A percentile compares a stretch with the other conserved stretches of the same genome.
Conservation (phyloP, 2,329 filamentous ascomycete species). For the Cordyceps militaris region DNA sequence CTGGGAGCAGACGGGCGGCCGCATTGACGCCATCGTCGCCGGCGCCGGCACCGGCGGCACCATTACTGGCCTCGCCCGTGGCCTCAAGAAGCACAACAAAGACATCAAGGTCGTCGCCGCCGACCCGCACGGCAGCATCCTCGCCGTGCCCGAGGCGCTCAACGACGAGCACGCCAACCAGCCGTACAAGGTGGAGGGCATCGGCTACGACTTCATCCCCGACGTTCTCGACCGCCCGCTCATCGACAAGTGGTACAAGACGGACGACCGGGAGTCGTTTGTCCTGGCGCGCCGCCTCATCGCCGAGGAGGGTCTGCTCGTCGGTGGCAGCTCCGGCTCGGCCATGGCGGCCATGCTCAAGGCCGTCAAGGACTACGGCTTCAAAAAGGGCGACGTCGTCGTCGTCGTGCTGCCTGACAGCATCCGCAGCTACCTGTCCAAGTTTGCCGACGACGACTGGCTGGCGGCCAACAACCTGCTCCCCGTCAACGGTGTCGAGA, state of each 20-base stretch:
- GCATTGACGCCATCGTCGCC: conserved; percentile 75
- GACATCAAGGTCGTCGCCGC: conserved; percentile 85
- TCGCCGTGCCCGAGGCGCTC: conserved; percentile 71
- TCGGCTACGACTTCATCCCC: conserved; percentile 97
- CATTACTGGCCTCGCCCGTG: conserved; percentile 80
- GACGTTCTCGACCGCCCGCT: conserved; percentile 76
- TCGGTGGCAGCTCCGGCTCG: conserved; percentile 89
- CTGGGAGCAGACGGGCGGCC: conserved; percentile 81
- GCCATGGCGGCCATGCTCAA: conserved; percentile 77
- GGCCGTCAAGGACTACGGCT: conserved; percentile 67
- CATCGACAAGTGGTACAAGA: conserved; percentile 98
- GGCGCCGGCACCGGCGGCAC: conserved; percentile 95
- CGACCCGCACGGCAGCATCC: conserved; percentile 85
- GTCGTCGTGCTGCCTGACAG: conserved; percentile 92
- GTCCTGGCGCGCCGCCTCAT: conserved; percentile 84
- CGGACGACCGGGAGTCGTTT: conserved; percentile 86
- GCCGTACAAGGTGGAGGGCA: conserved; percentile 95
- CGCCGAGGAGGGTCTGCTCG: conserved; percentile 85
- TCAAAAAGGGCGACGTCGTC: conserved; percentile 77
- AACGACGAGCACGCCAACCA: conserved; percentile 78
- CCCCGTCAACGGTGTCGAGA: conserved; percentile 46
- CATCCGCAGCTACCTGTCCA: conserved; percentile 94
- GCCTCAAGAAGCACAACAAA: conserved; percentile 79
- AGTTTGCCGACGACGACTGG: conserved; percentile 99
- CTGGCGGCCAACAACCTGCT: conserved; percentile 92